These are phyloP conservation scores for Bipolaris oryzae DNA, from an alignment of 2,329 filamentous ascomycete genomes.

Conservation along the genomic window DNA sequence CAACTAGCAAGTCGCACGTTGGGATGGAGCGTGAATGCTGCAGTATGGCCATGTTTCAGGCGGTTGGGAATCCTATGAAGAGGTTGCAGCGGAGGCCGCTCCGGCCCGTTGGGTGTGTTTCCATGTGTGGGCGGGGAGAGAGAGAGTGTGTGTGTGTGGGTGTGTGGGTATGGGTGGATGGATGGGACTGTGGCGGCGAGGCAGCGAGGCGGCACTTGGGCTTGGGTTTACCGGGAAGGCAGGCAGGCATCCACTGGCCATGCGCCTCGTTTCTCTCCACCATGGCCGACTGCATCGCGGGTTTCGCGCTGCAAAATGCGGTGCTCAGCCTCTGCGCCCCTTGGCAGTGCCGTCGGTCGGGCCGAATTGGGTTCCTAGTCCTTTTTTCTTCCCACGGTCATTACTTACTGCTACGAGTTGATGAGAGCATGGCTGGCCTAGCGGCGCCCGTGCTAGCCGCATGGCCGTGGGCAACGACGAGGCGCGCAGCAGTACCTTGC, in stretches of 20 bases:
- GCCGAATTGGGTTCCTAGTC: slow-evolving; percentile 8
- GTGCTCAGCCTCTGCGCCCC: slow-evolving; percentile 19
- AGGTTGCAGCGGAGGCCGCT: background rate
- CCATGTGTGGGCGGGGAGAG: background rate
- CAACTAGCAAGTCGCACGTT: slow-evolving; percentile 1
- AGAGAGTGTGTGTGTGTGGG: background rate
- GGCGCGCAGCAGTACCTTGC: background rate
- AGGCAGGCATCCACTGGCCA: slow-evolving; percentile 2
- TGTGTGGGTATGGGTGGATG: background rate
- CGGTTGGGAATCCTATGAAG: background rate
- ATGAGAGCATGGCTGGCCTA: background rate
- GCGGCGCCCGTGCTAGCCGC: background rate
- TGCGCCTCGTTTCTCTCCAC: slow-evolving; percentile 7
- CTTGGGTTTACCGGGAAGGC: background rate
- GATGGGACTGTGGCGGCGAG: background rate
- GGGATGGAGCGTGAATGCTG: background rate
- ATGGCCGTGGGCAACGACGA: background rate
- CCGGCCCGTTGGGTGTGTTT: background rate
- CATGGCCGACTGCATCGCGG: slow-evolving; percentile 9
- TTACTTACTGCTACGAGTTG: background rate
- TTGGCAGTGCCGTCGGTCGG: slow-evolving; percentile 25
- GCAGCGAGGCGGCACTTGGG: background rate
- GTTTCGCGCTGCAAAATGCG: slow-evolving; percentile 16
- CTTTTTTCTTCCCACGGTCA: background rate
- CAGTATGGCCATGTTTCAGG: slow-evolving; percentile 2